Evolutionary conservation across 2,329 filamentous ascomycete species (phyloP).

Genomic region (Trichoderma koningii): DNA sequence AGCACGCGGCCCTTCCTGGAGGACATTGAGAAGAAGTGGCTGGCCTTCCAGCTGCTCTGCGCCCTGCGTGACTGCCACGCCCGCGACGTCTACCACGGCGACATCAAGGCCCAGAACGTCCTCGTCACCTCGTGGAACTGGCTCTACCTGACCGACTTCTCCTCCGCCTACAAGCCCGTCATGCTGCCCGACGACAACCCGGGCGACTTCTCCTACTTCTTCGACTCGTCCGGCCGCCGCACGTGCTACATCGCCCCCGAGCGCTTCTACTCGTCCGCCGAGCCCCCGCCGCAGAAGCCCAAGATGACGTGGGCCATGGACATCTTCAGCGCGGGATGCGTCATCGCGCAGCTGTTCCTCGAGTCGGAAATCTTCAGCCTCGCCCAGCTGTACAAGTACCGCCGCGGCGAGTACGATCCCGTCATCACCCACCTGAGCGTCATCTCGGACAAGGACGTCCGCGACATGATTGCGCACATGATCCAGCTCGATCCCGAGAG

Average conservation of each 20-base stretch:
- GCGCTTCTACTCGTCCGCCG: conserved; percentile 74
- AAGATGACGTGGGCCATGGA: conserved; percentile 92
- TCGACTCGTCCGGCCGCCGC: conserved; percentile 85
- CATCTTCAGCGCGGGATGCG: conserved; percentile 94
- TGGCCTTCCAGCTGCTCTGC: conserved; percentile 92
- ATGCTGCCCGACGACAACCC: conserved; percentile 95
- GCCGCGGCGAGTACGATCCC: conserved; percentile 89
- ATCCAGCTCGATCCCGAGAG: conserved; percentile 91
- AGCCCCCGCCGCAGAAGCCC: conserved; percentile 61
- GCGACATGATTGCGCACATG: conserved; percentile 92
- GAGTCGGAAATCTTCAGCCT: conserved; percentile 97
- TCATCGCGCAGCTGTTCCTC: conserved; percentile 93
- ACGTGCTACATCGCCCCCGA: conserved; percentile 97
- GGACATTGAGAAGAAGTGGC: conserved; percentile 98
- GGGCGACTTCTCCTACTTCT: conserved; percentile 96
- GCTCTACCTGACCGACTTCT: conserved; percentile 97
- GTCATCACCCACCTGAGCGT: conserved; percentile 76
- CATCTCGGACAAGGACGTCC: conserved; percentile 83
- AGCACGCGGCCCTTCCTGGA: conserved; percentile 96
- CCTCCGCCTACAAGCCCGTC: conserved; percentile 90
- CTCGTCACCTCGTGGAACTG: conserved; percentile 99
- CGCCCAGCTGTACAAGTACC: conserved; percentile 92
- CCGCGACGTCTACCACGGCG: conserved; percentile 88
- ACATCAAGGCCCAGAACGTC: conserved; percentile 98
- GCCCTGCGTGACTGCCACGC: conserved; percentile 89